These are phyloP conservation scores for Iris macrosiphon DNA, from an alignment of 106 monocot species.

Conservation along the genomic window DNA sequence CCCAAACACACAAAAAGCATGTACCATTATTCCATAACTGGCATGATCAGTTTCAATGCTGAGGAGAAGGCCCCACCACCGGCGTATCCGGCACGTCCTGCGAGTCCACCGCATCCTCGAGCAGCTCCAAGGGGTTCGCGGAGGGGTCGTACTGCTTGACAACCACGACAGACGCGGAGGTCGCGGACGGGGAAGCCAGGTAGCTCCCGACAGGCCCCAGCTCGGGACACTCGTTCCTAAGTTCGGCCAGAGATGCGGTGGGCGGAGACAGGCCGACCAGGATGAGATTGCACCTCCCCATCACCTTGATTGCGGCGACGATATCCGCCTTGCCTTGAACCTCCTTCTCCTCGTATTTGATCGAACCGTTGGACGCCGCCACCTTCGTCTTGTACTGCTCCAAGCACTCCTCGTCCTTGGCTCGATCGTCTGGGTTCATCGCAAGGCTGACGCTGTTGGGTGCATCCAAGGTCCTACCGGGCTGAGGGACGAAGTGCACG, in stretches of 20 bases:
- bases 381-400: not conserved
- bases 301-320: conserved; percentile 9
- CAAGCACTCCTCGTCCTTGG: conserved; percentile 6
- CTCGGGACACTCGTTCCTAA: conserved; percentile 11
- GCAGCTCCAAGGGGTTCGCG: not conserved
- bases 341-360: conserved; percentile 13
- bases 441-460: not conserved
- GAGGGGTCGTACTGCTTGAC: conserved; percentile 16
- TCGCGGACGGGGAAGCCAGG: conserved; percentile 8
- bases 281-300: conserved; percentile 16
- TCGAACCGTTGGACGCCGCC: not conserved
- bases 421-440: conserved; percentile 10
- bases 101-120: conserved; percentile 5
- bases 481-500: not conserved
- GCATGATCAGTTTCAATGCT: no score
- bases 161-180: conserved; percentile 12
- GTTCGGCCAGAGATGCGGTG: not conserved
- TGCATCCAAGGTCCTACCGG: not conserved
- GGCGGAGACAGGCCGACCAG: conserved; percentile 13
- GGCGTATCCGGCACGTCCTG: conserved; percentile 11
- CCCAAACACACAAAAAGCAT: no score
- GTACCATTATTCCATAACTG: no score
- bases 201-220: conserved; percentile 12
- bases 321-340: conserved; percentile 13
- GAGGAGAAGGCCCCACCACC: no score